Conservation (phyloP, 1,284 basidiomycete genomes). For the Athelia psychrophila region DNA sequence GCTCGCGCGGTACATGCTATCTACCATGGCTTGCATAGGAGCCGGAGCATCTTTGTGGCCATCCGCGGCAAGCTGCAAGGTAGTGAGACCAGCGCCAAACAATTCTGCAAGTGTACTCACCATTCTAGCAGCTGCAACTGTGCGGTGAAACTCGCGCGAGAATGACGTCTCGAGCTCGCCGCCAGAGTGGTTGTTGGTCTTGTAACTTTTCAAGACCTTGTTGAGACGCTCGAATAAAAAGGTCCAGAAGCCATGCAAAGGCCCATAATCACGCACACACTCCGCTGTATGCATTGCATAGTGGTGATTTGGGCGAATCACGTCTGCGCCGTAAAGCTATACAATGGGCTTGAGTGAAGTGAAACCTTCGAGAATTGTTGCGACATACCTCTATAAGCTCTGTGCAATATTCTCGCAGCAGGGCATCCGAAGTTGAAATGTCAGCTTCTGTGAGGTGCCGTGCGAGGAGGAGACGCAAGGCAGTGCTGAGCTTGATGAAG, state of each 20-base stretch:
- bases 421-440: background rate
- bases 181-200: constrained; percentile 25
- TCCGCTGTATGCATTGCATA: constrained; percentile 23
- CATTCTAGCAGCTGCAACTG: constrained; percentile 13
- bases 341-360: constrained; percentile 1
- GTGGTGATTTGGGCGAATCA: constrained; percentile 28
- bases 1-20: constrained; percentile 19
- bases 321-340: constrained; percentile 23
- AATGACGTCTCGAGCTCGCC: constrained; percentile 32
- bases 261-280: constrained; percentile 26
- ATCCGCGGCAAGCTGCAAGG: background rate
- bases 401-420: background rate
- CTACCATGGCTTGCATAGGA: constrained; percentile 6
- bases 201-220: constrained; percentile 32
- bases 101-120: too few species aligned
- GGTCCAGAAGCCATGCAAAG: constrained; percentile 33
- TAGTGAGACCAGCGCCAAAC: too few species aligned
- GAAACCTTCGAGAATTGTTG: background rate
- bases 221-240: constrained; percentile 35
- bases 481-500: background rate
- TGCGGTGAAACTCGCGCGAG: constrained; percentile 29
- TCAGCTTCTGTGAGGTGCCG: background rate
- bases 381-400: background rate
- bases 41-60: constrained; percentile 2
- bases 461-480: background rate